Evolutionary conservation across 257 asterid species (phyloP).

Genomic region (Buddleja alternifolia): DNA sequence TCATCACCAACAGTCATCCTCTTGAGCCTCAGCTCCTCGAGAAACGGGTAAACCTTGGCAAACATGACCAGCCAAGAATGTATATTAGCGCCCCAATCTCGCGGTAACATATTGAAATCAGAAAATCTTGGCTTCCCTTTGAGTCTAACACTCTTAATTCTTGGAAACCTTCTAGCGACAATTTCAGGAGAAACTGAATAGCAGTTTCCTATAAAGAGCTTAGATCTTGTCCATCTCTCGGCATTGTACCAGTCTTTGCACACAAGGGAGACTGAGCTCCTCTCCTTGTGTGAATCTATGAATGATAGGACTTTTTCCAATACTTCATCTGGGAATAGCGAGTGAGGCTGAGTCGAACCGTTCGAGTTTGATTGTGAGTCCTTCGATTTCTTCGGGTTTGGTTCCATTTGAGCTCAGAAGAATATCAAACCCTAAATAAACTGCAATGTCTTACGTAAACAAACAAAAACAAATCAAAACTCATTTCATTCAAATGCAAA

Average conservation of each 20-base stretch:
- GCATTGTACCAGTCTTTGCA: conserved; percentile 67
- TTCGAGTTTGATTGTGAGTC: conserved; percentile 24
- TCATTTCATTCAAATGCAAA: conserved; percentile 3
- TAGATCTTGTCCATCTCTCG: conserved; percentile 67
- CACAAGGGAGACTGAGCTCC: conserved; percentile 64
- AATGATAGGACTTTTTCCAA: conserved; percentile 57
- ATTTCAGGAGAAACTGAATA: conserved; percentile 69
- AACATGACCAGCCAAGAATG: conserved; percentile 57
- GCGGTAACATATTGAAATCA: conserved; percentile 64
- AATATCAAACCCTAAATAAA: not conserved
- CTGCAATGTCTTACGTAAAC: conserved; percentile 5
- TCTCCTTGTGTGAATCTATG: conserved; percentile 52
- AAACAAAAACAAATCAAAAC: not conserved
- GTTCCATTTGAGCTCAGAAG: conserved; percentile 38
- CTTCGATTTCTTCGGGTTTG: conserved; percentile 40
- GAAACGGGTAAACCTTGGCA: conserved; percentile 58
- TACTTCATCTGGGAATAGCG: conserved; percentile 66
- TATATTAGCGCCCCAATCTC: conserved; percentile 69
- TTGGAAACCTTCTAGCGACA: conserved; percentile 61
- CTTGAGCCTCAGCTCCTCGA: conserved; percentile 71
- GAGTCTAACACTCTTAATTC: conserved; percentile 54
- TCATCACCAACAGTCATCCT: conserved; percentile 63
- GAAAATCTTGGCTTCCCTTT: conserved; percentile 74
- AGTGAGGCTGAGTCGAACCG: conserved; percentile 35
- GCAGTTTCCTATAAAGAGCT: conserved; percentile 63